These are phyloP conservation scores for Cryptococcus jaspeensis DNA, from an alignment of 1,284 basidiomycete genomes.

Conservation along the genomic window DNA sequence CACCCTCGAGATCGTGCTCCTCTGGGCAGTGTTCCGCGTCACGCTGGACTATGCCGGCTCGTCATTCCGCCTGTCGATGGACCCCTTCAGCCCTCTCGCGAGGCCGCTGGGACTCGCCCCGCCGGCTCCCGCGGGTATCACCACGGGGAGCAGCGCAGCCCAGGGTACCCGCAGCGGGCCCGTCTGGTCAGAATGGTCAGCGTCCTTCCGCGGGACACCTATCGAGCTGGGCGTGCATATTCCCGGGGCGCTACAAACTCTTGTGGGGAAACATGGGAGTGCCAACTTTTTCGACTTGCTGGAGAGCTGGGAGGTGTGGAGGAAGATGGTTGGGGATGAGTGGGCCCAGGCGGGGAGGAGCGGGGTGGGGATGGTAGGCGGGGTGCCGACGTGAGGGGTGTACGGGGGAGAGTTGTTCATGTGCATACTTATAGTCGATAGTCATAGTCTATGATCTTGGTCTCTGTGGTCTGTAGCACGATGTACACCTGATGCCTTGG, in stretches of 20 bases:
- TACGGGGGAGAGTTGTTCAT: neutral
- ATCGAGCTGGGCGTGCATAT: constrained; percentile 25
- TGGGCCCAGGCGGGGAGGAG: neutral
- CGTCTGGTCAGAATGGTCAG: constrained; percentile 1
- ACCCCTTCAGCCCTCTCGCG: constrained; percentile 31
- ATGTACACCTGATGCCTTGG: no score
- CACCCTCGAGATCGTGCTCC: constrained; percentile 31
- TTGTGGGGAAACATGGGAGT: constrained; percentile 17
- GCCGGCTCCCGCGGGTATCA: neutral
- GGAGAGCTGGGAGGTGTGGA: constrained; percentile 28
- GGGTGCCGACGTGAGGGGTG: constrained; percentile 12
- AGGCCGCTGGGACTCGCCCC: constrained; percentile 8
- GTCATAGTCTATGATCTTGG: no score
- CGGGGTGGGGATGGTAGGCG: constrained; percentile 6
- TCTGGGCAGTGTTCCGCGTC: constrained; percentile 46
- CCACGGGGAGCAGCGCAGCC: constrained; percentile 2
- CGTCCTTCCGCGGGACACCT: neutral
- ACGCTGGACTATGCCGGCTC: constrained; percentile 44
- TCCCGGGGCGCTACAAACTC: constrained; percentile 24
- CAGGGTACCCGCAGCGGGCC: neutral
- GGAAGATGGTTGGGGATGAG: constrained; percentile 1
- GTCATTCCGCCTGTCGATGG: constrained; percentile 19
- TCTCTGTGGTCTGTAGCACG: no score
- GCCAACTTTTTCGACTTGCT: constrained; percentile 42
- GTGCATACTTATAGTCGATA: no score